Base-by-base conservation (phyloP, 305 asterid species). In the Fraxinus baroniana region DNA sequence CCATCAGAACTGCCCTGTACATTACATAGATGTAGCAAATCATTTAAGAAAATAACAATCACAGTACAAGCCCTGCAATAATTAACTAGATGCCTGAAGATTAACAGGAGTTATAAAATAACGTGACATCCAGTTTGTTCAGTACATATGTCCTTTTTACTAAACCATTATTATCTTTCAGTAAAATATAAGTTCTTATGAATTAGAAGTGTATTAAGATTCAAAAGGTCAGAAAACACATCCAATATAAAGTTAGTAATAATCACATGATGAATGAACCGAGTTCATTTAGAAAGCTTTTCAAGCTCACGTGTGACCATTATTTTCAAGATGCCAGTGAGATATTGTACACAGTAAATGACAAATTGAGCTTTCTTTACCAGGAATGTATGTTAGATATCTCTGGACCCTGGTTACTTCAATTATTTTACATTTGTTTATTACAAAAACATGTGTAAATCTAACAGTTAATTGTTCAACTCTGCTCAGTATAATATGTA, bases 1-100 rank as follows among this genome's bases (percentile, higher is more conserved):
- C 83, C 92, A 85, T 87, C 92, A 68, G 77, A 28, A 75, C 79
- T 85, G 41, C 37, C 90, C 96, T 93, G 92, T 74, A 32, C 83
- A 82, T 78, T 73, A 78, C 78, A 78, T 71, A 83, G 73, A 35
- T 17, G n/a, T n/a, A 28, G 33, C 36, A 33, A 76, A 80, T 60
- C 62, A 79, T 68, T 20, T 57, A 8, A 39, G 32, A 52, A 17
- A 52, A 52, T 17, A n/a, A 52, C 22, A 52, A 52, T 52, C 7
- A 17, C 22, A 52, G 64, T 13, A 17, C 64, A 15, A 17, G 64
- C 64, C 20, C 4, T 8, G 3, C 52, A 52, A 52, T 52, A 52
- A n/a, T 52, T 52, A 44, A 44, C 52, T 44, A 44, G 52, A 44
- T 44, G 3, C 52, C 52, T 2, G 15, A 9, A 41, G 49, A 41